phyloP scores from a whole-genome alignment of 2,329 filamentous ascomycete genomes.

The Trichoderma aggressivum region DNA sequence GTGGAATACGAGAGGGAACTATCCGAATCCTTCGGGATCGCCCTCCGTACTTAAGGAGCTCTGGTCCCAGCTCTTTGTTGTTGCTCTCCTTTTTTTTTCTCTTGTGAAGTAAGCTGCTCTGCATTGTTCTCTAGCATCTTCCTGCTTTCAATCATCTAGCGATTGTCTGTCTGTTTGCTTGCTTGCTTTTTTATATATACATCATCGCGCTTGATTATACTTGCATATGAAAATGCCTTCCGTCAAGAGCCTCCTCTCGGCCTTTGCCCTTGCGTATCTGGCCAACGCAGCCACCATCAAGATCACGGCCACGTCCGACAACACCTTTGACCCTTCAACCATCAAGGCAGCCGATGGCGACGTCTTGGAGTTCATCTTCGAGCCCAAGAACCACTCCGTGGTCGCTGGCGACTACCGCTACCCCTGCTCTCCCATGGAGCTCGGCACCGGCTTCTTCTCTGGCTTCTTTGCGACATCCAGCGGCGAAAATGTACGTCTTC shows the following conservation, averaged over 20 bases:
- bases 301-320: conserved; percentile 33
- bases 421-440: conserved; percentile 34
- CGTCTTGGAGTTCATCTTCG: conserved; percentile 38
- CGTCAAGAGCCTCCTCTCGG: conserved; percentile 28
- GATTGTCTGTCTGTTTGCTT: not conserved
- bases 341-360: conserved; percentile 34
- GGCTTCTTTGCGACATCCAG: conserved; percentile 31
- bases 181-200: not conserved
- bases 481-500: conserved; percentile 31
- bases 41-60: not conserved
- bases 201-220: not conserved
- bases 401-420: conserved; percentile 35
- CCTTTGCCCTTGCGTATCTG: conserved; percentile 26
- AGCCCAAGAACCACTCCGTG: conserved; percentile 38
- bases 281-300: conserved; percentile 33
- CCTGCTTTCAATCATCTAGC: conserved; percentile 22
- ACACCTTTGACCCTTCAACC: conserved; percentile 34
- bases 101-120: not conserved
- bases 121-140: conserved; percentile 13
- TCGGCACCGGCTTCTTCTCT: conserved; percentile 38
- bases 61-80: conserved; percentile 22
- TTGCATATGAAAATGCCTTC: conserved; percentile 26
- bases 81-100: not conserved
- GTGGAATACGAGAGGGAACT: conserved; percentile 3
- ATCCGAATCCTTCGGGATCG: not conserved